Conservation (phyloP, 2,329 filamentous ascomycete genomes). For the Hymenotorrendiella dingleyae region DNA sequence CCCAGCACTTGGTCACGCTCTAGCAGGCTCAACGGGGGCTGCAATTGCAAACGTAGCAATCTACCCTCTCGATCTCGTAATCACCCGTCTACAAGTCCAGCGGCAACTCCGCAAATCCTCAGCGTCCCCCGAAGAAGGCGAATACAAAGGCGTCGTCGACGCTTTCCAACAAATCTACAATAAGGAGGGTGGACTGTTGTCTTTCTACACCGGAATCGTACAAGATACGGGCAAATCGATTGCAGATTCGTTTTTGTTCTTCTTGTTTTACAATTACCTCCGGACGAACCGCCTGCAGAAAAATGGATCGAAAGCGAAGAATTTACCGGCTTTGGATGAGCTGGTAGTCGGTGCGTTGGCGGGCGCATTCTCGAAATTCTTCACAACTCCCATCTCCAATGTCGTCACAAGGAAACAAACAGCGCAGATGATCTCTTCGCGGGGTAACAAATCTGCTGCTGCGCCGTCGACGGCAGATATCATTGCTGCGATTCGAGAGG, state of each 20-base stretch:
- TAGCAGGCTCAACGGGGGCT: constrained; percentile 72
- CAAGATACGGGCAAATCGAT: constrained; percentile 62
- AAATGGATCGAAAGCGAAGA: constrained; percentile 31
- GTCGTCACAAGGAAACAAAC: constrained; percentile 80
- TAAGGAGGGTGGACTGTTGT: constrained; percentile 59
- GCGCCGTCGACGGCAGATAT: constrained; percentile 45
- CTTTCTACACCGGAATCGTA: constrained; percentile 63
- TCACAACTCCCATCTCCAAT: constrained; percentile 77
- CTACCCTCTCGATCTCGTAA: constrained; percentile 77
- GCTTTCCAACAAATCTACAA: constrained; percentile 65
- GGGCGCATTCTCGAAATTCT: constrained; percentile 66
- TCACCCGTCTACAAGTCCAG: constrained; percentile 78
- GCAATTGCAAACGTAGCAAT: constrained; percentile 72
- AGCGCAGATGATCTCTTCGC: constrained; percentile 43
- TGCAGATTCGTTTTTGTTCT: constrained; percentile 78
- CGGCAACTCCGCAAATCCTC: constrained; percentile 44
- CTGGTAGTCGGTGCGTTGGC: constrained; percentile 67
- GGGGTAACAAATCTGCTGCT: constrained; percentile 26
- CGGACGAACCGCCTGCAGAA: constrained; percentile 34
- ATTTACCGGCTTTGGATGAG: constrained; percentile 62
- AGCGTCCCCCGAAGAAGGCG: constrained; percentile 27
- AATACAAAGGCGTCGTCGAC: constrained; percentile 63
- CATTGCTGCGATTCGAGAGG: constrained; percentile 54
- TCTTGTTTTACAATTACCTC: constrained; percentile 66
- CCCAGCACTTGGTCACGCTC: constrained; percentile 73